Conservation (phyloP, 768 basidiomycete species). For the Amanita rimosa region DNA sequence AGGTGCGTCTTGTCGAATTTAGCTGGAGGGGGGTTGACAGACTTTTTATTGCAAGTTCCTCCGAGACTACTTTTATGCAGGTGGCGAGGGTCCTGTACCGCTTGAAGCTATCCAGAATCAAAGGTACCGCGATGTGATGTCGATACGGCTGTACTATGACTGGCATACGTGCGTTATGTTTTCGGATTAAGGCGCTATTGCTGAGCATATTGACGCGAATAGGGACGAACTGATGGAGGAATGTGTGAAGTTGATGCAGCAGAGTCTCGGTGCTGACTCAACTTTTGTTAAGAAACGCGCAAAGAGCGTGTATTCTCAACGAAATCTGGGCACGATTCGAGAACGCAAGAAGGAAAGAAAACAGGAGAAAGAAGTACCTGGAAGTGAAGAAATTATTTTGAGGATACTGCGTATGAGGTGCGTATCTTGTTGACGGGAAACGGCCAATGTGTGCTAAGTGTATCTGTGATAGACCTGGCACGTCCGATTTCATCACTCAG, state of each 20-base stretch:
- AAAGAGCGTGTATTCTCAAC: conserved; percentile 87
- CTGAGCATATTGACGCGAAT: conserved; percentile 8
- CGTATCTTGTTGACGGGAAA: conserved; percentile 4
- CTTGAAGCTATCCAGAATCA: conserved; percentile 83
- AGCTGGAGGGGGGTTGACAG: not conserved
- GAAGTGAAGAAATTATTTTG: conserved; percentile 86
- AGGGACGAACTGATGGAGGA: conserved; percentile 88
- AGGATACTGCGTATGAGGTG: conserved; percentile 93
- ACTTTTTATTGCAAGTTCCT: conserved; percentile 50
- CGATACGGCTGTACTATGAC: conserved; percentile 91
- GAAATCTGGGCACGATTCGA: conserved; percentile 94
- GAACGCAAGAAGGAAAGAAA: conserved; percentile 89
- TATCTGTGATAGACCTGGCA: conserved; percentile 43
- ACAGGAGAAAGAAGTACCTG: conserved; percentile 58
- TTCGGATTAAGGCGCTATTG: not conserved
- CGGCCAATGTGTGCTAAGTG: not conserved
- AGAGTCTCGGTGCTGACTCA: conserved; percentile 53
- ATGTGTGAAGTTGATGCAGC: conserved; percentile 92
- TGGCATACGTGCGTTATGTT: conserved; percentile 66
- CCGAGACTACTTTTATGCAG: conserved; percentile 90
- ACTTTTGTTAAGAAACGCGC: conserved; percentile 78
- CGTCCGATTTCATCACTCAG: conserved; percentile 80
- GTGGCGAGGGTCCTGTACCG: conserved; percentile 85
- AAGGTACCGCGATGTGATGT: conserved; percentile 86
- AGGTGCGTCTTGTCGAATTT: conserved; percentile 33